A percentile compares a stretch with the other conserved stretches of the same genome.
phyloP scores from a whole-genome alignment of 495 filamentous ascomycete genomes.

The Aspergillus mulundensis region DNA sequence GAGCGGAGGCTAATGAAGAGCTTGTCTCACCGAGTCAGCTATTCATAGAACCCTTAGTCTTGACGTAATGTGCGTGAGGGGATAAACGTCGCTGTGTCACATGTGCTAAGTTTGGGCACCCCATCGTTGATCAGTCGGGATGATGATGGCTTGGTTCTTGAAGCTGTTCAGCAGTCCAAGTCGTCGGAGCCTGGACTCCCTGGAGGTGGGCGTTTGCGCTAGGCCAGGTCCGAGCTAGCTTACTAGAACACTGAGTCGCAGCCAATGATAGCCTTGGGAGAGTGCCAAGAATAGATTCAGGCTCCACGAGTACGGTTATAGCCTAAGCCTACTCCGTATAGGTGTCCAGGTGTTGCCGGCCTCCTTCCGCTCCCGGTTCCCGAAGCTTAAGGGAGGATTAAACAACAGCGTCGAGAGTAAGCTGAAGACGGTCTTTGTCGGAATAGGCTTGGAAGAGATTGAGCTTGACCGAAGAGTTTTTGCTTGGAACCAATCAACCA shows the following conservation, averaged over 20 bases:
- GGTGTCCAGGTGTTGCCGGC: too few relatives aligned
- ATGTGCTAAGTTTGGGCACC: too few relatives aligned
- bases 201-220: background rate
- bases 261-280: background rate
- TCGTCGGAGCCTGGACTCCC: background rate
- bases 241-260: background rate
- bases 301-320: background rate
- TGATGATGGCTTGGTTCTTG: background rate
- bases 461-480: too few relatives aligned
- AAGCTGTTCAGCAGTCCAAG: too few relatives aligned
- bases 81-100: background rate
- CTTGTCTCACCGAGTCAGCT: background rate
- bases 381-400: background rate
- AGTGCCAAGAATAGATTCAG: background rate
- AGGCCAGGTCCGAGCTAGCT: background rate
- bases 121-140: background rate
- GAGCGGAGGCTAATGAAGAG: background rate
- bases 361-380: background rate
- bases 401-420: too few relatives aligned
- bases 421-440: background rate
- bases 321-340: too few relatives aligned
- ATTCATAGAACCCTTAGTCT: background rate
- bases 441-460: too few relatives aligned
- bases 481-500: too few relatives aligned
- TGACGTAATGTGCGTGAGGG: background rate